Base-by-base conservation (phyloP, 1,284 basidiomycete species). In the Phellinidium pouzarii region DNA sequence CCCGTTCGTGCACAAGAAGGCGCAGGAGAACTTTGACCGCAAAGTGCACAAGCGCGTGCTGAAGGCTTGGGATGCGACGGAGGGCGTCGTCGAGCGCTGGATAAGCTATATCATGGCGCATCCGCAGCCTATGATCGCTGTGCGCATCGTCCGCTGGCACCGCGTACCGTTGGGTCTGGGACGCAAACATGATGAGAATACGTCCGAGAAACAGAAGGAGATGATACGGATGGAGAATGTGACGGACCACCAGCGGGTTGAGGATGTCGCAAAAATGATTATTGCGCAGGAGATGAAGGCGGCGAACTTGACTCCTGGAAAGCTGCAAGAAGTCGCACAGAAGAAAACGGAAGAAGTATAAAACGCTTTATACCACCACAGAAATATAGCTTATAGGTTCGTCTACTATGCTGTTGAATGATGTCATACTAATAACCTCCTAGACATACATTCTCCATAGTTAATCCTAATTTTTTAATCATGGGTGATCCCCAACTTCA, bases 21-120 rank as follows among this genome's bases (percentile, higher is more conserved):
- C 80, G 19, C 94, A 97, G 70, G 94, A 99, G 72, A 98, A 98
- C 71, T 99, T 97, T 67, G 87, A 93, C 69, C 72, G 91, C 27
- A 78, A 75, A 62, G 87, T 88, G 52, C 88, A 95, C 65, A 88
- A 87, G 62, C 78, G 94, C 12, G 79, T 78, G 20, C 83, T 99
- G 71, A 94, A 94, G 70, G 87, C 94, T 1, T 98, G 80, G 76
- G 94, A 99, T 67, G 81, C 93, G 8, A 78, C 94, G 62, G 74
- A 79, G 1, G 80, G 85, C 58, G 84, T 91, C 2, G 76, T 99
- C 4, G 82, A 91, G 45, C 74, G 83, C 51, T 95, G 87, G 89
- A 71, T 94, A 48, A 74, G 78, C 59, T 98, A 96, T 66, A 66
- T 98, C 48, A 73, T 82, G 60, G 75, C 76, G 57, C 87, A 98